These are phyloP conservation scores for Rhizopus sp. DNA, from an alignment of 371 early-diverging fungal genomes.

Conservation along the genomic window DNA sequence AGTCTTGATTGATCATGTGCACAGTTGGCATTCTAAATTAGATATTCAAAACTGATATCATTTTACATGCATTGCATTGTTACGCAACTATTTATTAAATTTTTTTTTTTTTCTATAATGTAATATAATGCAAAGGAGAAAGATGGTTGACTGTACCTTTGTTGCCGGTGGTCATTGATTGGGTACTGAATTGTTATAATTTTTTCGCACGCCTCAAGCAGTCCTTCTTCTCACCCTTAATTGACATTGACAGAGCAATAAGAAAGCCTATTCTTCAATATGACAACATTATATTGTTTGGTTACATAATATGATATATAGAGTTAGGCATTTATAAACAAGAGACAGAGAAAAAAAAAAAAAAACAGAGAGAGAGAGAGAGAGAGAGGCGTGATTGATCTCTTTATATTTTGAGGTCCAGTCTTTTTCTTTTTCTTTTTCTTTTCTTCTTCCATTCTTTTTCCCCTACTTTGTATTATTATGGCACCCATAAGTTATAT, in stretches of 20 bases:
- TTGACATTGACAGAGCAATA: not conserved
- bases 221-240: not conserved
- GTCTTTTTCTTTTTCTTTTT: slow-evolving; percentile 3
- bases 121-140: no score
- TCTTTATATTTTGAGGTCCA: not conserved
- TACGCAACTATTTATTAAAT: no score
- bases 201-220: slow-evolving; percentile 1
- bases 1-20: slow-evolving; percentile 9
- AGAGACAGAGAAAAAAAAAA: not conserved
- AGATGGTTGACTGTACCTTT: no score
- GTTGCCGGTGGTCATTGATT: not conserved
- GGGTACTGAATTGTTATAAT: not conserved
- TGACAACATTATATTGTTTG: no score
- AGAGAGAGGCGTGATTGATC: no score
- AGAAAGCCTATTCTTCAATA: no score
- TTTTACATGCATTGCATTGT: no score
- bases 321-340: no score
- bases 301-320: no score
- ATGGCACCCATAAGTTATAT: slow-evolving; percentile 66
- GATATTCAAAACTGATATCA: no score
- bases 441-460: slow-evolving; percentile 1
- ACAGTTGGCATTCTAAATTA: slow-evolving; percentile 9
- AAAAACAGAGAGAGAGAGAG: not conserved
- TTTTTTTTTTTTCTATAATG: no score
- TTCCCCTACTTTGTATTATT: not conserved